Base-by-base conservation (phyloP, 768 basidiomycete genomes). In the Sporobolomyces phaffii region DNA sequence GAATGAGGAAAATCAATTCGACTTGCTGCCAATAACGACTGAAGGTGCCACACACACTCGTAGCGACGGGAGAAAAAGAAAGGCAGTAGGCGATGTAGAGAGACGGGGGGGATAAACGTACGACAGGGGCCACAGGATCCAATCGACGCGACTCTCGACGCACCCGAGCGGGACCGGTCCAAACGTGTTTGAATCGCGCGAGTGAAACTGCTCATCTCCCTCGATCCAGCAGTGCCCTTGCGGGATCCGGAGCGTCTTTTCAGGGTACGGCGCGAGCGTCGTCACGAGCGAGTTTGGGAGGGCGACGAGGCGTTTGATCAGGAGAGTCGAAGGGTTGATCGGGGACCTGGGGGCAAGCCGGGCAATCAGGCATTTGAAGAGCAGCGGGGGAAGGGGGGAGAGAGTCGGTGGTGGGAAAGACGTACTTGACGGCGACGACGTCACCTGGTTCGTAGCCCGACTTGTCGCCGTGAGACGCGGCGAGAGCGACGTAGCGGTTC, bases 271-370 rank as follows among this genome's bases (percentile, higher is more conserved):
- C 5, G 65, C 57, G 20, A 70, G 57, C 0, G 72, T 73, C 45
- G 53, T 54, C 28, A 75, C 74, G 56, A 73, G 50, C 13, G 72
- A 61, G 28, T 69, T 64, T 22, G 73, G 70, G 8, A 75, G 60
- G n/a, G 69, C 74, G 40, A 75, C 52, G 40, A 75, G 69, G 3
- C 74, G 73, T 51, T 75, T 75, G 51, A 72, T 67, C 36, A 73
- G 56, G 18, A 75, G 64, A 0, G 34, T 47, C 8, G 49, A 49
- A 22, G 67, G 63, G 49, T 74, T 59, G 44, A 66, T 34, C 10
- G 71, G 71, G 1, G 71, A 72, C 22, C 67, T 72, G 56, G 26
- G 33, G 41, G 20, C 1, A 40, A 14, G n/a, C n/a, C n/a, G 17
- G 26, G 29, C 24, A 64, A 24, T 18, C 4, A 10, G 14, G 13